Evolutionary conservation across 139 green algal genomes (phyloP).

Genomic region (Closterium sp.): DNA sequence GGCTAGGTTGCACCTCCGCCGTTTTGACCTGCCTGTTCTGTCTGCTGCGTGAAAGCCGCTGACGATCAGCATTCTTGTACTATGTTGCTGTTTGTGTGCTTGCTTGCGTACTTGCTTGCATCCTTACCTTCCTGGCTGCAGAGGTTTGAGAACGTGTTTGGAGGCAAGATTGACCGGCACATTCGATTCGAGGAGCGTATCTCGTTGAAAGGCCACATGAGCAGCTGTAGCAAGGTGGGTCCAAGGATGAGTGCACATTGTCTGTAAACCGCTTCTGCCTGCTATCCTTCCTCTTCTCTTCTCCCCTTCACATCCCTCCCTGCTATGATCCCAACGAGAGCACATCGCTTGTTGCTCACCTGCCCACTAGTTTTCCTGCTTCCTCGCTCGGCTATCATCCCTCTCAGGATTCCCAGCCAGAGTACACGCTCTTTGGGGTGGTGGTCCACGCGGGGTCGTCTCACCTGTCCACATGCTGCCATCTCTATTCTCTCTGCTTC

Average conservation of each 20-base stretch:
- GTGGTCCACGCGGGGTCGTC: slow-evolving; percentile 76
- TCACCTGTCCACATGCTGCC: not conserved
- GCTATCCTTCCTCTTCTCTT: too few relatives aligned
- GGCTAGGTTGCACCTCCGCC: not conserved
- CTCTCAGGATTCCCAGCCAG: slow-evolving; percentile 14
- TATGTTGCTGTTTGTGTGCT: not conserved
- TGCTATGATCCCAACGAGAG: too few relatives aligned
- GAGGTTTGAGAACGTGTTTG: slow-evolving; percentile 52
- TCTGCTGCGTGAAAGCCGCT: slow-evolving; percentile 32
- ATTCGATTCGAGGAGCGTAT: slow-evolving; percentile 75
- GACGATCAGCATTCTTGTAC: slow-evolving; percentile 45
- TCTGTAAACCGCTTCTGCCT: too few relatives aligned
- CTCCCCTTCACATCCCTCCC: too few relatives aligned
- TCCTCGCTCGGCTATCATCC: too few relatives aligned
- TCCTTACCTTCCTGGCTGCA: not conserved
- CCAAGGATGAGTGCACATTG: too few relatives aligned
- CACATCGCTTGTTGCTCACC: too few relatives aligned
- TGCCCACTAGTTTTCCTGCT: not conserved
- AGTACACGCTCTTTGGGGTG: slow-evolving; percentile 84
- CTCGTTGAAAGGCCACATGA: slow-evolving; percentile 67
- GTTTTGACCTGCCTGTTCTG: not conserved
- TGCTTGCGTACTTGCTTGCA: not conserved
- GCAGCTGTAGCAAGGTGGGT: too few relatives aligned
- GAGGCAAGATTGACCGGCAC: slow-evolving; percentile 76
- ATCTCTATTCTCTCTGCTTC: not conserved